phyloP scores from a whole-genome alignment of 176 grass and related monocot genomes.

The Rhynchospora breviuscula region DNA sequence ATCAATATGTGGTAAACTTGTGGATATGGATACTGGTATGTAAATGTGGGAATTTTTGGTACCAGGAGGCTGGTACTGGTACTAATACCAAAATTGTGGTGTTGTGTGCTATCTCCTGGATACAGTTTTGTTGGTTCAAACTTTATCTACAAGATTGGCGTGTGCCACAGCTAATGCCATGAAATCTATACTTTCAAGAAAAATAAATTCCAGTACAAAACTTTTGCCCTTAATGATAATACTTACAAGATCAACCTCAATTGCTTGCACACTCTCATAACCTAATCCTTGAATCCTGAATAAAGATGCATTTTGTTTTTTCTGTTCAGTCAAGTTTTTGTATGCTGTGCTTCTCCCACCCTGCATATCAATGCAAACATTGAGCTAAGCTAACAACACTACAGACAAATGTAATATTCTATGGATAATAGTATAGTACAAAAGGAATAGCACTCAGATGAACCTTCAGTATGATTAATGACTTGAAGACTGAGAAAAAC shows the following conservation, averaged over 20 bases:
- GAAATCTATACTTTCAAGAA: not conserved
- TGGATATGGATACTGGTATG: too few species aligned
- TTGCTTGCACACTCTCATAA: slow-evolving; percentile 63
- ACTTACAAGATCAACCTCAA: slow-evolving; percentile 86
- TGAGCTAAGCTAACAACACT: slow-evolving; percentile 19
- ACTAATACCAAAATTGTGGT: too few species aligned
- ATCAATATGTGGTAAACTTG: too few species aligned
- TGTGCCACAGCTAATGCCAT: too few species aligned
- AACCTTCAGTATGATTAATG: slow-evolving; percentile 79
- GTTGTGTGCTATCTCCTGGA: too few species aligned
- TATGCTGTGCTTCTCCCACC: slow-evolving; percentile 63
- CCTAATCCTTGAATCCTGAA: slow-evolving; percentile 78
- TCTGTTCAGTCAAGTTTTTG: slow-evolving; percentile 43
- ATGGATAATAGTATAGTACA: not conserved
- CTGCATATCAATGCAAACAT: slow-evolving; percentile 24
- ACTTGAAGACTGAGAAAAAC: slow-evolving; percentile 71
- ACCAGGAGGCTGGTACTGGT: too few species aligned
- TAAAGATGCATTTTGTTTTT: slow-evolving; percentile 45
- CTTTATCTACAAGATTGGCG: too few species aligned
- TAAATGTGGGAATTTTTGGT: too few species aligned
- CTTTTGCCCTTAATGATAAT: not conserved
- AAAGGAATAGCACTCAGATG: slow-evolving; percentile 1
- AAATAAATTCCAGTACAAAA: not conserved
- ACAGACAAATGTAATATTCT: not conserved
- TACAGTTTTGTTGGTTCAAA: too few species aligned